A percentile compares a stretch with the other conserved stretches of the same genome.
Evolutionary conservation across 2,329 filamentous ascomycete genomes (phyloP).

Genomic region (Fusarium sp.): DNA sequence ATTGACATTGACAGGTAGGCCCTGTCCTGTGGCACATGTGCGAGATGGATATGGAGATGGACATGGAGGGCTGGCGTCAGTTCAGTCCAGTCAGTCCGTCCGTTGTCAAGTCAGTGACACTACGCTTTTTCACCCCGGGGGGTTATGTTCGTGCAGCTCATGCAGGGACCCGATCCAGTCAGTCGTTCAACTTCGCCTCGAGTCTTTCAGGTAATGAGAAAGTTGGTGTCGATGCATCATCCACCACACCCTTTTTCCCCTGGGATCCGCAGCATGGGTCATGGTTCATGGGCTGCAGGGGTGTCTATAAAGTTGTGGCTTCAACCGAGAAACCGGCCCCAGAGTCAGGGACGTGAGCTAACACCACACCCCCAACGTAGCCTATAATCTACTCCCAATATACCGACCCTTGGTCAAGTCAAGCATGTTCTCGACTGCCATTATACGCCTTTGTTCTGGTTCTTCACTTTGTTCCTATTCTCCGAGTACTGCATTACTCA

Average conservation of each 20-base stretch:
- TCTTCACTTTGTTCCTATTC: slow-evolving; percentile 13
- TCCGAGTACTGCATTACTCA: slow-evolving; percentile 3
- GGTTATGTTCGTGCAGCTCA: slow-evolving; percentile 36
- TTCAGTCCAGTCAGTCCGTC: background rate
- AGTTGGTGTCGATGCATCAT: slow-evolving; percentile 12
- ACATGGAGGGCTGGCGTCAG: slow-evolving; percentile 23
- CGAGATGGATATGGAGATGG: slow-evolving; percentile 9
- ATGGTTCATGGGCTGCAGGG: slow-evolving; percentile 20
- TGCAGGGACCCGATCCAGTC: slow-evolving; percentile 43
- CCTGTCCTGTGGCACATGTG: slow-evolving; percentile 2
- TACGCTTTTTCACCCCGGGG: slow-evolving; percentile 29
- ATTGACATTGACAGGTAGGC: slow-evolving; percentile 27
- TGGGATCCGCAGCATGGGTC: slow-evolving; percentile 35
- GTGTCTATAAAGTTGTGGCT: slow-evolving; percentile 23
- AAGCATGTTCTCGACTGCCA: slow-evolving; percentile 6
- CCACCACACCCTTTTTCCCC: slow-evolving; percentile 22
- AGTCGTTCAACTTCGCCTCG: slow-evolving; percentile 5
- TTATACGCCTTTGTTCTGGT: slow-evolving; percentile 30
- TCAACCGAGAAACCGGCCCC: slow-evolving; percentile 8
- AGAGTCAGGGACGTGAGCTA: slow-evolving; percentile 18
- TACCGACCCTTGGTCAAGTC: slow-evolving; percentile 12
- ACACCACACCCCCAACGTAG: slow-evolving; percentile 13
- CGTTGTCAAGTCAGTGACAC: slow-evolving; percentile 2
- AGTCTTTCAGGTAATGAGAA: background rate
- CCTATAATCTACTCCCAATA: slow-evolving; percentile 7